phyloP scores from a whole-genome alignment of 345 rosid species.

The Barbarea vulgaris region DNA sequence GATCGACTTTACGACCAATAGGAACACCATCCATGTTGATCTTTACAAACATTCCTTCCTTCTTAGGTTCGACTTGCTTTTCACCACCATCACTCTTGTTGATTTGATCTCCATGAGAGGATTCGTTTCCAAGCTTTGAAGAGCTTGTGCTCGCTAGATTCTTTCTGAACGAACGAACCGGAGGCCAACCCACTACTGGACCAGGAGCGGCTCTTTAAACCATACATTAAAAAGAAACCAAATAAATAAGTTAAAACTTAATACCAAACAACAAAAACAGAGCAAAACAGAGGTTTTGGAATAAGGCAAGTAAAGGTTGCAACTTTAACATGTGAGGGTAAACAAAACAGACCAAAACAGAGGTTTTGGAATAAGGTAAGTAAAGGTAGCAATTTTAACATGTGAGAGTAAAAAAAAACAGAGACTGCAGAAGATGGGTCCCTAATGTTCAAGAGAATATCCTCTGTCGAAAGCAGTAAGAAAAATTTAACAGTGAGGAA shows the following conservation, averaged over 20 bases:
- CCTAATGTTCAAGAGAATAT: slow-evolving; percentile 49
- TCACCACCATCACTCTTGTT: slow-evolving; percentile 46
- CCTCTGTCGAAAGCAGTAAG: slow-evolving; percentile 42
- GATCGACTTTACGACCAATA: slow-evolving; percentile 96
- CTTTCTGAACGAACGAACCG: slow-evolving; percentile 90
- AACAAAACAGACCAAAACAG: slow-evolving; percentile 23
- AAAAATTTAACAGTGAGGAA: slow-evolving; percentile 45
- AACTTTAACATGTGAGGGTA: slow-evolving; percentile 27
- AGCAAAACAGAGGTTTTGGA: slow-evolving; percentile 4
- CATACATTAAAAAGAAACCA: neutral
- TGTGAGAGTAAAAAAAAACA: slow-evolving; percentile 25
- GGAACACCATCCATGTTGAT: slow-evolving; percentile 98
- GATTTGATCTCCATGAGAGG: slow-evolving; percentile 41
- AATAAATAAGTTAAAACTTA: slow-evolving; percentile 25
- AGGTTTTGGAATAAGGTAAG: neutral
- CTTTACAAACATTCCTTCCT: slow-evolving; percentile 80
- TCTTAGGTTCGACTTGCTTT: slow-evolving; percentile 32
- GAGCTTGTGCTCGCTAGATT: slow-evolving; percentile 75
- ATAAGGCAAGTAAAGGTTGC: neutral
- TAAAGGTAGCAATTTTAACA: slow-evolving; percentile 12
- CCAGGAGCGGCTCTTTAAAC: slow-evolving; percentile 79
- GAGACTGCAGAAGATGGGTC: slow-evolving; percentile 45
- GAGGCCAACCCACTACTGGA: slow-evolving; percentile 99
- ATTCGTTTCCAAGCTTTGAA: slow-evolving; percentile 57
- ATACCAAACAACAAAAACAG: slow-evolving; percentile 13